phyloP scores from a whole-genome alignment of 202 grass and related monocot species.

The Zoysia matrella region DNA sequence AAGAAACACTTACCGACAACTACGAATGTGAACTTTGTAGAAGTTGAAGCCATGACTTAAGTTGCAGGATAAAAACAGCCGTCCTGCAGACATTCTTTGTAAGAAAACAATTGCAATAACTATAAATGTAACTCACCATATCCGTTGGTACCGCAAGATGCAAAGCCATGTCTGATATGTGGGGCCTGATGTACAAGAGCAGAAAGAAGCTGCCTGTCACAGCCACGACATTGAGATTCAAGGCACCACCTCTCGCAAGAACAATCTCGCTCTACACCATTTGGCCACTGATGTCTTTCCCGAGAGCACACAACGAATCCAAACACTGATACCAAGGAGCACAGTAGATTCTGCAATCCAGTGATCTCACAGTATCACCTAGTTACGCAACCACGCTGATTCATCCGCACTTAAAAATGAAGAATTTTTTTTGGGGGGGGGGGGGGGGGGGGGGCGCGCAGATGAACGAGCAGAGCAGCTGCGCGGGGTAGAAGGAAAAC shows the following conservation, averaged over 20 bases:
- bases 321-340: not conserved
- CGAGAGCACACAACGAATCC: not conserved
- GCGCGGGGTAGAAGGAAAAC: not conserved
- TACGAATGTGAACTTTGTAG: no score
- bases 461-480: not conserved
- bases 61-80: not conserved
- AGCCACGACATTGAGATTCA: not conserved
- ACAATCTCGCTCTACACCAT: not conserved
- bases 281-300: not conserved
- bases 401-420: not conserved
- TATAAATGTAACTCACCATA: not conserved
- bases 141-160: not conserved
- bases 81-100: not conserved
- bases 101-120: conserved; percentile 17
- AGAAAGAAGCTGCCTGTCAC: not conserved
- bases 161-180: not conserved
- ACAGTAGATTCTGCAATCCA: not conserved
- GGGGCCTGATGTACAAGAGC: not conserved
- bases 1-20: no score
- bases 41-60: no score
- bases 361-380: not conserved
- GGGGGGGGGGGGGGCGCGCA: no score
- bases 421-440: no score
- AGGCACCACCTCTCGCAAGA: not conserved
- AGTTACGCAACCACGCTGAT: not conserved